Evolutionary conservation across 805 yeast species (phyloP).

Genomic region (Saccharomycopsis oosterbeekiorum): DNA sequence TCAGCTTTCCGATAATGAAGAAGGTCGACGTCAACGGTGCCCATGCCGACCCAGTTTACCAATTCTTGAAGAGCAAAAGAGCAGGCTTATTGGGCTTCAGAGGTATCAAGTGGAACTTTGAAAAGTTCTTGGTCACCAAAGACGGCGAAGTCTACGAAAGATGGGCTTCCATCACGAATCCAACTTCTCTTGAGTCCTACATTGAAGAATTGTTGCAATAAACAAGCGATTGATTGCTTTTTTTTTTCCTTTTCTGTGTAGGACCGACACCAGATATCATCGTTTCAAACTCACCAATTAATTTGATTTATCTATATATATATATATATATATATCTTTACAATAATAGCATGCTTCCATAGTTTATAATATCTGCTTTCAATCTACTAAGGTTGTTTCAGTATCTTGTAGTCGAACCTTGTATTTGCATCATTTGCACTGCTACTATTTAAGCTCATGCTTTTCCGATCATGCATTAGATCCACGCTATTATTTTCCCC

Average conservation of each 20-base stretch:
- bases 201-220: conserved; percentile 45
- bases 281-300: no score
- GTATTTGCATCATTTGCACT: no score
- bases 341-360: no score
- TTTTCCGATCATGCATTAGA: no score
- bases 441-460: no score
- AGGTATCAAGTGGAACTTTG: conserved; percentile 74
- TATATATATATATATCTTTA: no score
- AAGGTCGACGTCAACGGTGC: conserved; percentile 87
- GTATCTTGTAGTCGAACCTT: no score
- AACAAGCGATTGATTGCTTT: neutral
- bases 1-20: conserved; percentile 77
- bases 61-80: conserved; percentile 60
- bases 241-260: neutral
- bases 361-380: no score
- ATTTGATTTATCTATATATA: no score
- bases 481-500: no score
- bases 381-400: no score
- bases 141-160: conserved; percentile 48
- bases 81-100: conserved; percentile 52
- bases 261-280: no score
- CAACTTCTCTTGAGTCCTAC: conserved; percentile 45
- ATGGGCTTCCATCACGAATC: conserved; percentile 59
- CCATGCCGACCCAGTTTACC: conserved; percentile 69
- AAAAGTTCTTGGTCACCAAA: conserved; percentile 49